A percentile compares a stretch with the other conserved stretches of the same genome.
Evolutionary conservation across 768 basidiomycete genomes (phyloP).

Genomic region (Pleurotus giganteus): DNA sequence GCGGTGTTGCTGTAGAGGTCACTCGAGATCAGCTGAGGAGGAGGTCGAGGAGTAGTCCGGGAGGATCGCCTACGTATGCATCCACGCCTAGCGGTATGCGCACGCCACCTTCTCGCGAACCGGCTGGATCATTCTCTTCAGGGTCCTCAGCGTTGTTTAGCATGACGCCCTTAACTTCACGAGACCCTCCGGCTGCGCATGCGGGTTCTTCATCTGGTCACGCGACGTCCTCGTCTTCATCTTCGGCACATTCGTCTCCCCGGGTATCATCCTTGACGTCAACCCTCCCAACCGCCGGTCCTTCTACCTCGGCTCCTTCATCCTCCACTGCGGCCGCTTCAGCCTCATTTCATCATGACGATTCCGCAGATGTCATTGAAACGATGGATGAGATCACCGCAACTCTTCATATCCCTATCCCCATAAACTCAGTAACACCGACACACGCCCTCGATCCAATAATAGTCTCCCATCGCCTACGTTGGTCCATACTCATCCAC

Average conservation of each 20-base stretch:
- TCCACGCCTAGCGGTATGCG: constrained; percentile 2
- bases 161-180: constrained; percentile 6
- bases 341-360: neutral
- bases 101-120: neutral
- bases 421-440: constrained; percentile 54
- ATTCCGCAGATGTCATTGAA: neutral
- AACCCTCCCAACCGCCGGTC: neutral
- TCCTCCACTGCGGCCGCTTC: neutral
- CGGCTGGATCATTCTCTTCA: constrained; percentile 8
- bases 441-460: constrained; percentile 78
- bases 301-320: neutral
- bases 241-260: constrained; percentile 9
- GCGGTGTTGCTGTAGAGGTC: constrained; percentile 50
- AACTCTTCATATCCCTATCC: constrained; percentile 58
- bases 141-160: neutral
- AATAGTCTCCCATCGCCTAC: constrained; percentile 71
- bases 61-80: neutral
- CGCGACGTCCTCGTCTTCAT: constrained; percentile 1
- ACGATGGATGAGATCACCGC: constrained; percentile 52
- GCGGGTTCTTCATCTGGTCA: neutral
- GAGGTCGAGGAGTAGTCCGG: neutral
- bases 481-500: constrained; percentile 74
- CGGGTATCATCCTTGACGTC: neutral
- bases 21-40: constrained; percentile 12
- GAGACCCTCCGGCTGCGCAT: neutral